A percentile compares a stretch with the other conserved stretches of the same genome.
Evolutionary conservation across 2,329 filamentous ascomycete genomes (phyloP).

Genomic region (Camillea tinctor): DNA sequence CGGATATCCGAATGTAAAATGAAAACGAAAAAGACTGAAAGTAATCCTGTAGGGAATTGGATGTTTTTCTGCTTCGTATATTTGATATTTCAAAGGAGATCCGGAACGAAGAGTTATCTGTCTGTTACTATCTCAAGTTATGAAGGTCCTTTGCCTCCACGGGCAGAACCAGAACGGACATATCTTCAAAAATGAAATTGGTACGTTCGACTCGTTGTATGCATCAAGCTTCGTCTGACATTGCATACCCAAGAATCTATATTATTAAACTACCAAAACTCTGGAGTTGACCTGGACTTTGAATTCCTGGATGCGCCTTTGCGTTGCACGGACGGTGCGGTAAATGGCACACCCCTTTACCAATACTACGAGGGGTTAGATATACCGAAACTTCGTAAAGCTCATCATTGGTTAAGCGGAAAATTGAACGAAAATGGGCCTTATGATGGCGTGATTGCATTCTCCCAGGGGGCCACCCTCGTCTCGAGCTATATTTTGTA

Average conservation of each 20-base stretch:
- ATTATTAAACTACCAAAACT: slow-evolving; percentile 2
- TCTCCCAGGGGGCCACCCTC: slow-evolving; percentile 35
- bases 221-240: slow-evolving; percentile 1
- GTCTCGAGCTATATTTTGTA: slow-evolving; percentile 40
- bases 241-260: slow-evolving; percentile 4
- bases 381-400: slow-evolving; percentile 32
- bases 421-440: slow-evolving; percentile 29
- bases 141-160: slow-evolving; percentile 23
- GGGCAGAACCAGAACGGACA: slow-evolving; percentile 10
- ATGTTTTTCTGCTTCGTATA: background rate
- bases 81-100: background rate
- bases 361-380: slow-evolving; percentile 18
- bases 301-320: slow-evolving; percentile 24
- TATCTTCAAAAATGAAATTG: slow-evolving; percentile 13
- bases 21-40: too few relatives aligned
- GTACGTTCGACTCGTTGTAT: slow-evolving; percentile 6
- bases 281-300: slow-evolving; percentile 10
- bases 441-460: slow-evolving; percentile 30
- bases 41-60: too few relatives aligned
- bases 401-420: slow-evolving; percentile 36
- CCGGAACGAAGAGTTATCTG: background rate
- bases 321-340: slow-evolving; percentile 2
- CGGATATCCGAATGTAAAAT: background rate
- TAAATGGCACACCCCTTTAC: slow-evolving; percentile 9
- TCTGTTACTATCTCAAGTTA: background rate